A percentile compares a stretch with the other conserved stretches of the same genome.
These are phyloP conservation scores for Mrakia hoshinonis DNA, from an alignment of 768 basidiomycete species.

Conservation along the genomic window DNA sequence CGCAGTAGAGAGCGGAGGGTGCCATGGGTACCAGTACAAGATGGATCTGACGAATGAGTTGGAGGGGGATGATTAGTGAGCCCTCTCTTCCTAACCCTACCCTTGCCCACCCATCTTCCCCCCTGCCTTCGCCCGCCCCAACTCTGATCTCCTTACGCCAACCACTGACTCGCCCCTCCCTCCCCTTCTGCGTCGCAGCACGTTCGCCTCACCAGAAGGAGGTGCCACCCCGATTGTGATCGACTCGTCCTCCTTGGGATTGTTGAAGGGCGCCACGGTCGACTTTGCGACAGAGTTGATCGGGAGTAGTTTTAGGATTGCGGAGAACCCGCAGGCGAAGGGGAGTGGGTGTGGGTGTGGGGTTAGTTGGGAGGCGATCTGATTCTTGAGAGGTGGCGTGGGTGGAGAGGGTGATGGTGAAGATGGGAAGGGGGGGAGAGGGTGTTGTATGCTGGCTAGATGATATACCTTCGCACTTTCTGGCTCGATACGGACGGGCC, in stretches of 20 bases:
- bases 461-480: no score
- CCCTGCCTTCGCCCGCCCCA: background rate
- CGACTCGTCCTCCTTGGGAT: constrained; percentile 72
- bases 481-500: no score
- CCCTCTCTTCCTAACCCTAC: constrained; percentile 27
- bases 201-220: constrained; percentile 44
- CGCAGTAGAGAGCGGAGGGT: constrained; percentile 85
- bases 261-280: constrained; percentile 79
- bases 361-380: constrained; percentile 74
- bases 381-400: background rate
- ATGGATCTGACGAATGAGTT: constrained; percentile 63
- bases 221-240: constrained; percentile 51
- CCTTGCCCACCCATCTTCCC: background rate
- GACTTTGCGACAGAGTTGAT: constrained; percentile 93
- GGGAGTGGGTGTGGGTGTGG: constrained; percentile 90
- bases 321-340: constrained; percentile 75
- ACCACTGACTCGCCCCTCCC: constrained; percentile 5
- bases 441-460: no score
- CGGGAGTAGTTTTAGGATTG: constrained; percentile 75
- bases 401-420: background rate
- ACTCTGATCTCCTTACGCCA: no score
- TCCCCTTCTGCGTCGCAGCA: background rate
- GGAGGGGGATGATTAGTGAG: constrained; percentile 77
- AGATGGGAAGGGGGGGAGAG: background rate
- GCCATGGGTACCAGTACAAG: constrained; percentile 95